Evolutionary conservation across 2,329 filamentous ascomycete species (phyloP).

Genomic region (Trichoderma atrobrunneum): DNA sequence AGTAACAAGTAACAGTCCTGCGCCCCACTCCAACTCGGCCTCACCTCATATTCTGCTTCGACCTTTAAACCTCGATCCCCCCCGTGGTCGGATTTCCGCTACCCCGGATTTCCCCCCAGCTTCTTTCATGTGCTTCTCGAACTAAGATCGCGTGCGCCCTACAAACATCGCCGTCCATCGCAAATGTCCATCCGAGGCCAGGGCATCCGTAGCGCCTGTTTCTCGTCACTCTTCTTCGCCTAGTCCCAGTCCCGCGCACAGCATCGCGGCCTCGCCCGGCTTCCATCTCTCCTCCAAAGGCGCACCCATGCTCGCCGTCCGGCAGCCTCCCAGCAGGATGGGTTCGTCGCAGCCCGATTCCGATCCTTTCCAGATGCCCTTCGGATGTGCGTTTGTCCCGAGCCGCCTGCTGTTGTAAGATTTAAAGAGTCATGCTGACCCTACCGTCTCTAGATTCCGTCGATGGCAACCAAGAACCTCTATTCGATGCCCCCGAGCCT

Average conservation of each 20-base stretch:
- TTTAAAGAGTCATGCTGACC: neutral
- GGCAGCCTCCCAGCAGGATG: conserved; percentile 55
- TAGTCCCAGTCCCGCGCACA: conserved; percentile 1
- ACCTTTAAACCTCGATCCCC: conserved; percentile 18
- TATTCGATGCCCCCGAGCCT: conserved; percentile 57
- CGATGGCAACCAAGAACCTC: conserved; percentile 44
- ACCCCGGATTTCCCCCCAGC: conserved; percentile 26
- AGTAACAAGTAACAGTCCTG: neutral
- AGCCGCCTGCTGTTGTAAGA: neutral
- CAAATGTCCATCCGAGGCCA: conserved; percentile 10
- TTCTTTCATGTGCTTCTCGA: conserved; percentile 19
- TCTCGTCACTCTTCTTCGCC: neutral
- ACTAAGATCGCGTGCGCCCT: conserved; percentile 19
- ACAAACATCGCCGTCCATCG: neutral
- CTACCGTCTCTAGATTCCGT: conserved; percentile 42
- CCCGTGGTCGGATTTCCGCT: conserved; percentile 19
- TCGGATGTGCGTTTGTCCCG: conserved; percentile 60
- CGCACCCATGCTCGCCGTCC: conserved; percentile 57
- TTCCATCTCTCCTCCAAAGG: conserved; percentile 23
- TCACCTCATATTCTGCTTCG: conserved; percentile 9
- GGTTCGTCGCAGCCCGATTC: conserved; percentile 54
- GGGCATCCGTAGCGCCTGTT: conserved; percentile 2
- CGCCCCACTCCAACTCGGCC: conserved; percentile 20
- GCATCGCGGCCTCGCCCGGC: neutral
- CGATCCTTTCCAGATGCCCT: conserved; percentile 53